Evolutionary conservation across 1,284 basidiomycete species (phyloP), one percentile per base, ranked within the genome.

Genomic region (Microbotryum scabiosae): DNA sequence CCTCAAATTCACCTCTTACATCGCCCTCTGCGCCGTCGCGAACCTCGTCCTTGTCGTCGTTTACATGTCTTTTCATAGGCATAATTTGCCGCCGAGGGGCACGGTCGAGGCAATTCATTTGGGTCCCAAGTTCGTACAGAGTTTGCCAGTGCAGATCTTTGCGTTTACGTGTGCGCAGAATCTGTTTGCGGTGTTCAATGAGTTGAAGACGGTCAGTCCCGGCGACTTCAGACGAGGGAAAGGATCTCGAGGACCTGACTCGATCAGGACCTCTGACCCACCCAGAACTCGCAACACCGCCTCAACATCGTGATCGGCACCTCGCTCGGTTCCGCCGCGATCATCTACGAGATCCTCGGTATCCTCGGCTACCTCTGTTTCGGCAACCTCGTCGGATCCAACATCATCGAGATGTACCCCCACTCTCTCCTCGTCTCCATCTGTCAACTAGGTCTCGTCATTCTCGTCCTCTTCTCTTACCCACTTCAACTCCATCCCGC

Each of bases 351-450:
- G 73, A 73, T 88, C 57, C 87, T 92, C 68, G 86, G 78, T 21
- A 75, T 90, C 43, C 85, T 94, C 68, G 96, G 96, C 1, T 98
- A 98, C 75, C 78, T 97, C 48, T 97, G 94, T 0, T 99, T 99
- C 75, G 96, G 96, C 2, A 85, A 85, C 51, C 86, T 85, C 71
- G 90, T 97, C 65, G 85, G 86, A 48, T 83, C 86, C 43, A 94
- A 97, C 76, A 87, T 97, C 69, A 88, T 97, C 69, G 87, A 88
- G 67, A 75, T 68, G 54, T 97, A 96, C 72, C 91, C 92, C 2
- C 84, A 88, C n/a, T 91, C 90, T 45, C 76, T 94, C 41, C 88
- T 96, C 74, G 88, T 98, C 65, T 91, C 93, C 46, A 74, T 96
- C 65, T 93, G 93, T 7, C 90, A 97, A 72, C 78, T 97, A 9